Evolutionary conservation across 2,329 filamentous ascomycete species (phyloP), one percentile per base, ranked within the genome.

Genomic region (Aspergillus felis): DNA sequence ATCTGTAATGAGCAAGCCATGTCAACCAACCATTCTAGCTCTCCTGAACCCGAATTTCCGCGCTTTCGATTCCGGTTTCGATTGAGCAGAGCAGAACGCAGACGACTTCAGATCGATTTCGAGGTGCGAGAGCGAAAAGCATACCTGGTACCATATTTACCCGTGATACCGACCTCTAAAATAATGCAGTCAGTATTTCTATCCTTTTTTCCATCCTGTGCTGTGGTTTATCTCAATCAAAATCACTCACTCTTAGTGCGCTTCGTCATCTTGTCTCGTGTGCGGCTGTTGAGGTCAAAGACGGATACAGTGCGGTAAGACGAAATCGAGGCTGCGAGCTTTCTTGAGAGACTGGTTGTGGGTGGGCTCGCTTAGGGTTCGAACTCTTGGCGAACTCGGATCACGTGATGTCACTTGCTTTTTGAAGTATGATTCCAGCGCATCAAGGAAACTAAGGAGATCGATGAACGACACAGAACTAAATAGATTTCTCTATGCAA

Each of bases 101-200:
- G 53, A 59, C 55, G 54, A 60, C 32, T 59, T 64, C 50, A 52
- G 57, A 51, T 47, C 55, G 61, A 51, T 47, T 61, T 62, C 58
- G 60, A 55, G 50, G 55, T 58, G 57, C 53, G 27, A 63, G 64
- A 67, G 64, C 58, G 68, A 65, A 65, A 66, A 73, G 75, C 88
- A 81, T 89, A 95, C 88, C 92, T 91, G 78, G 89, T 92, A 86
- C 92, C 92, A 84, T 96, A 97, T 88, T 96, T 95, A 83, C 92
- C 91, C 84, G 93, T 97, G 81, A 97, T 92, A 81, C 91, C 91
- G 87, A 96, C 92, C 90, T 96, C 80, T 82, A 69, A 56, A 61
- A 55, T 58, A 56, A 64, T 50, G 27, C 55, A 51, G 41, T 56
- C 38, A 51, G 51, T 55, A 27, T 44, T 46, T 57, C 28, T 46